phyloP scores from a whole-genome alignment of 306 rosid genomes.

The Pyrus pyrifolia region DNA sequence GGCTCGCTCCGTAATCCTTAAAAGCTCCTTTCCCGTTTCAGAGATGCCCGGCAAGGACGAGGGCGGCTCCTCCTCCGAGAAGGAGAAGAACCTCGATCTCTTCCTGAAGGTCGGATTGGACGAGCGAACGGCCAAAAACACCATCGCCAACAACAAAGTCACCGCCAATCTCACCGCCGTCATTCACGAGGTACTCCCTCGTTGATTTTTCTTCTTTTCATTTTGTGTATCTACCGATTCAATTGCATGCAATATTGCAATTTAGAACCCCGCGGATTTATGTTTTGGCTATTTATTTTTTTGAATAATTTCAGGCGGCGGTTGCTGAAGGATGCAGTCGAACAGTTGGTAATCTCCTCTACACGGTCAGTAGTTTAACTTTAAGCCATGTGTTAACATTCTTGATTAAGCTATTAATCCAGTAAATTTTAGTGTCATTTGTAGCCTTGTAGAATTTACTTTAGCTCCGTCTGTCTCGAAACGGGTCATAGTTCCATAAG shows the following conservation, averaged over 20 bases:
- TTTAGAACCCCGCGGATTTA: not conserved
- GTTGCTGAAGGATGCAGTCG: conserved; percentile 68
- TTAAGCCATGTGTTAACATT: not conserved
- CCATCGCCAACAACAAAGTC: conserved; percentile 82
- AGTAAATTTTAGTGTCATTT: not conserved
- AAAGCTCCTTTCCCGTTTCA: not conserved
- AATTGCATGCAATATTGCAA: not conserved
- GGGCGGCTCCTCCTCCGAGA: conserved; percentile 28
- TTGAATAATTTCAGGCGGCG: conserved; percentile 46
- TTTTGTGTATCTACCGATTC: not conserved
- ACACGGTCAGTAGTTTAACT: conserved; percentile 40
- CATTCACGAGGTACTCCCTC: conserved; percentile 52
- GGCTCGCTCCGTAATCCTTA: not conserved
- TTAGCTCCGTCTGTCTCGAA: not conserved
- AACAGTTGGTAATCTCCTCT: conserved; percentile 73
- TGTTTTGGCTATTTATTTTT: not conserved
- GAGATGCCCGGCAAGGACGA: conserved; percentile 56
- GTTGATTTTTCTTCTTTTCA: not conserved
- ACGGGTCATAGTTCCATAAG: not conserved
- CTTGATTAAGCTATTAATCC: not conserved
- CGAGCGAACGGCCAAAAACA: conserved; percentile 81
- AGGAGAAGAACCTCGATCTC: conserved; percentile 65
- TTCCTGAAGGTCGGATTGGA: conserved; percentile 69
- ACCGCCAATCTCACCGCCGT: conserved; percentile 76
- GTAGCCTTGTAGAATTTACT: not conserved